phyloP scores from a whole-genome alignment of 2,329 filamentous ascomycete genomes.

The Stylonectria norvegica region DNA sequence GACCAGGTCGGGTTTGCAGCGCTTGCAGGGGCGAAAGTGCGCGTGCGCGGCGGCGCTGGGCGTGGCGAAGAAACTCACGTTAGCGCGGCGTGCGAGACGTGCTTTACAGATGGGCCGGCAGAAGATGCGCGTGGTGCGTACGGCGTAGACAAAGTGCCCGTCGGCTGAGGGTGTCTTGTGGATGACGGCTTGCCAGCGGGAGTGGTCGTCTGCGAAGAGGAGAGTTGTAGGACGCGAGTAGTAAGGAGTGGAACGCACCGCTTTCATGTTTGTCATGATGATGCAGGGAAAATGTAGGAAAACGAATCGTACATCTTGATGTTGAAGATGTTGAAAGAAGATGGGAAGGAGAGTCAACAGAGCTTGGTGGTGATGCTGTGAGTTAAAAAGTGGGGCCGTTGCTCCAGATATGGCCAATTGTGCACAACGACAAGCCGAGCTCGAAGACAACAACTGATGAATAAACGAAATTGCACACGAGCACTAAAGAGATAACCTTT shows the following conservation, averaged over 20 bases:
- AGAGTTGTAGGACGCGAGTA: background rate
- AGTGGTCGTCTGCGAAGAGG: slow-evolving; percentile 29
- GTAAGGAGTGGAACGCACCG: no score
- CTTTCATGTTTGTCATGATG: no score
- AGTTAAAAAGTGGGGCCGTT: slow-evolving; percentile 21
- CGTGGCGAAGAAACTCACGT: slow-evolving; percentile 53
- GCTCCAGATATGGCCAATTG: slow-evolving; percentile 33
- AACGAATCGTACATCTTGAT: no score
- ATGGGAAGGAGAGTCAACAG: background rate
- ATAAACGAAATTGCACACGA: no score
- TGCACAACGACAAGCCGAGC: no score
- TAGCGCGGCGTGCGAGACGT: slow-evolving; percentile 57
- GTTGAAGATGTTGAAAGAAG: background rate
- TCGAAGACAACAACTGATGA: no score
- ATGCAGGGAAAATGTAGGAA: background rate
- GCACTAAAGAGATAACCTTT: no score
- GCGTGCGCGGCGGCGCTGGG: slow-evolving; percentile 41
- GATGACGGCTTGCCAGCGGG: slow-evolving; percentile 36
- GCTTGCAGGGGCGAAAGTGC: slow-evolving; percentile 56
- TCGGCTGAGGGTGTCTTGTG: slow-evolving; percentile 35
- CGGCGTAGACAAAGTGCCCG: slow-evolving; percentile 42
- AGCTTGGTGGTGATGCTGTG: background rate
- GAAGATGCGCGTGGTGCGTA: slow-evolving; percentile 48
- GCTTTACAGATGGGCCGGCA: slow-evolving; percentile 60
- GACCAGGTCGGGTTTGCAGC: slow-evolving; percentile 46